Base-by-base conservation (phyloP, 140 eudicot genomes). In the Senecio squalidus region DNA sequence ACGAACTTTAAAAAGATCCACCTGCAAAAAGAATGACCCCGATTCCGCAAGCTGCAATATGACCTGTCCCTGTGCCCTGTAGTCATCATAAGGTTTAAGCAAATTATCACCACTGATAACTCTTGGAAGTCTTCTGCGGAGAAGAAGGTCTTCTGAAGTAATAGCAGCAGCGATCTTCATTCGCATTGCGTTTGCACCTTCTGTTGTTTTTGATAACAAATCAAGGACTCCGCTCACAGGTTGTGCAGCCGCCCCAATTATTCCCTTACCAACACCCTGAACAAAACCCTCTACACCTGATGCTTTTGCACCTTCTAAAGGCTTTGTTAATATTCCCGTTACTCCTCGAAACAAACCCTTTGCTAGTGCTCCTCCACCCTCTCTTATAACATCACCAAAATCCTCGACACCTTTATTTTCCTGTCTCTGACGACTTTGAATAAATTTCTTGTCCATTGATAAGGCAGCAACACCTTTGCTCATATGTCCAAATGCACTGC, bases 401-500 rank as follows among this genome's bases (percentile, higher is more conserved):
- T 88, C 96, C 62, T 88, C 99, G 22, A 93, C 96, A 29, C 95
- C 94, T 78, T 89, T 89, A 74, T 55, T 88, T 22, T 93, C 99
- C 95, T 93, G 93, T 80, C 84, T 82, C 67, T 88, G 96, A 31
- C 99, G 93, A 72, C 99, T 78, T 70, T 93, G 99, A 64, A 93
- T 93, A 64, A 93, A 93, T 59, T 93, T 93, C 67, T 84, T 88
- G 80, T 93, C 99, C 99, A 88, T 88, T 45, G 99, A 88, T 67
- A 93, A 74, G 36, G 99, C 99, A 30, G 99, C 99, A 53, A 93
- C 99, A 75, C 99, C 99, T 82, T 84, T 93, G 74, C 96, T 88
- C 99, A 93, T 93, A 59, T 93, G 99, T 48, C 96, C 99, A 77
- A 93, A 92, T 29, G 99, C 99, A 70, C 96, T 93, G 80, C 99